These are phyloP conservation scores for Penicillium ochrochloron DNA, from an alignment of 495 filamentous ascomycete genomes.

Conservation along the genomic window DNA sequence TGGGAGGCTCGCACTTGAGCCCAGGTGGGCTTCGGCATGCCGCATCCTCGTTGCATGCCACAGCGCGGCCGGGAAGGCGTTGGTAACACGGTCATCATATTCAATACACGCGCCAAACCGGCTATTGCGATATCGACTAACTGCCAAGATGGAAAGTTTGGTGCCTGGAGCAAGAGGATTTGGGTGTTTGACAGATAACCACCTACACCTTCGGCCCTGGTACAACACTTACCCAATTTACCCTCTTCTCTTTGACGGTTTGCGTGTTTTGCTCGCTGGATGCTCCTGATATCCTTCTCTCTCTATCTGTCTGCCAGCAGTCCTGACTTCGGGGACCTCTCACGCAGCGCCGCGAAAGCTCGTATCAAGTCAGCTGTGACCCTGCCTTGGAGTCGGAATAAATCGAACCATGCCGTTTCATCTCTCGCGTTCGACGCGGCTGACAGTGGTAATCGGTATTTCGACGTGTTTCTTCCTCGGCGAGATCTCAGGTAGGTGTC, in stretches of 20 bases:
- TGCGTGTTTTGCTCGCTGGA: not conserved
- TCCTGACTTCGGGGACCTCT: not conserved
- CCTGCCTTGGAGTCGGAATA: not conserved
- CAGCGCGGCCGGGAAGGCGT: conserved; percentile 10
- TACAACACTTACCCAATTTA: not conserved
- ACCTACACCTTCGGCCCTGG: not conserved
- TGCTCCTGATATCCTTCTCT: not conserved
- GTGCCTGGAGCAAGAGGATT: not conserved
- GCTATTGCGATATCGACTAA: conserved; percentile 21
- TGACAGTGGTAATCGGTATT: conserved; percentile 52
- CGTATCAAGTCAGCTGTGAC: not conserved
- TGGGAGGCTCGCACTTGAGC: not conserved
- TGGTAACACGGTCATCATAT: conserved; percentile 24
- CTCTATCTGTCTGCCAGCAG: not conserved
- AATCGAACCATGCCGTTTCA: conserved; percentile 28
- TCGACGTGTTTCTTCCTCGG: conserved; percentile 56
- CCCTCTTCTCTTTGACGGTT: not conserved
- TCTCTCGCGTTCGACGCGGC: conserved; percentile 44
- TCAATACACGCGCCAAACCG: conserved; percentile 8
- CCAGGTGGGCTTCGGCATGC: conserved; percentile 18
- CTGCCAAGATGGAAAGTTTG: not conserved
- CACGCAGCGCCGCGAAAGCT: not conserved
- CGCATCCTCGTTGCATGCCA: conserved; percentile 20
- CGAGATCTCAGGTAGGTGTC: conserved; percentile 50
- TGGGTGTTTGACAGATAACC: not conserved